phyloP scores from a whole-genome alignment of 805 yeast genomes.

The Candida ponderosae region DNA sequence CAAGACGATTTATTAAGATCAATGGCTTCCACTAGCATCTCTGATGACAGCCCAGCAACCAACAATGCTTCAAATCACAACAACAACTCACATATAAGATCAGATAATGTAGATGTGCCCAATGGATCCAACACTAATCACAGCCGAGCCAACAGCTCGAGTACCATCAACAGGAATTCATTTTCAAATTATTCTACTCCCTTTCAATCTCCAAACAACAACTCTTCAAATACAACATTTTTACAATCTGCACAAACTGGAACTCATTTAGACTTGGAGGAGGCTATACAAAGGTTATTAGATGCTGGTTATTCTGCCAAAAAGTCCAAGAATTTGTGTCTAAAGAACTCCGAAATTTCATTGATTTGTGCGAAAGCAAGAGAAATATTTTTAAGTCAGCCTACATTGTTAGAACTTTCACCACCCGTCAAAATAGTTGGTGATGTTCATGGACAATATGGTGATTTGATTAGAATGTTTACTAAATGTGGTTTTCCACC shows the following conservation, averaged over 20 bases:
- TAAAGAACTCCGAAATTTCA: slow-evolving; percentile 85
- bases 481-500: slow-evolving; percentile 98
- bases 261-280: slow-evolving; percentile 56
- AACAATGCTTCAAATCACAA: slow-evolving; percentile 3
- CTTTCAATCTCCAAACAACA: slow-evolving; percentile 16
- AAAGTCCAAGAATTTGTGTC: slow-evolving; percentile 80
- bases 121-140: slow-evolving; percentile 6
- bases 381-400: slow-evolving; percentile 85
- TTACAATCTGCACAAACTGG: slow-evolving; percentile 3
- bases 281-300: slow-evolving; percentile 78
- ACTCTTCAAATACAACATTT: slow-evolving; percentile 9
- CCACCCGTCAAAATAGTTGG: slow-evolving; percentile 81
- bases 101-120: slow-evolving; percentile 17
- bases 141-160: slow-evolving; percentile 8
- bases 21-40: slow-evolving; percentile 1
- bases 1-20: slow-evolving; percentile 5
- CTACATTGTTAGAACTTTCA: slow-evolving; percentile 74
- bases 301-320: slow-evolving; percentile 97
- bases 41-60: not conserved
- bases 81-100: not conserved
- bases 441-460: slow-evolving; percentile 96
- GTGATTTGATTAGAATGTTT: slow-evolving; percentile 83
- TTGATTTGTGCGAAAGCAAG: slow-evolving; percentile 81
- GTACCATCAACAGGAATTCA: slow-evolving; percentile 16
- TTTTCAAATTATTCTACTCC: slow-evolving; percentile 12